Conservation (phyloP, 2,329 filamentous ascomycete genomes). For the Davidsoniella neocaledoniae region DNA sequence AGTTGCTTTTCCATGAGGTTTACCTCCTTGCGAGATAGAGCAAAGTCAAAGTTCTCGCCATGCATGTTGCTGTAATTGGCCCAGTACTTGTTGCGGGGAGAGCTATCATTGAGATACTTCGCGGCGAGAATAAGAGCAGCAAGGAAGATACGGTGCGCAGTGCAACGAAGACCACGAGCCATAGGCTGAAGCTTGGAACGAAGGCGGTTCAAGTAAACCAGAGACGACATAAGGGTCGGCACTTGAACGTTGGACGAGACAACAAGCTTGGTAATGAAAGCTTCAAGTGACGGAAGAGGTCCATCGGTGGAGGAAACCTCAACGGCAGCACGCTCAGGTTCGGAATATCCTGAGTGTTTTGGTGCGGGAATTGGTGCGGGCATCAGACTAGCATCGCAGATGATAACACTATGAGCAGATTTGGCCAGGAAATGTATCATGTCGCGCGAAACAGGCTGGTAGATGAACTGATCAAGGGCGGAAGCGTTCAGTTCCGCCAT, state of each 20-base stretch:
- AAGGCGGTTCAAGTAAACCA: conserved; percentile 82
- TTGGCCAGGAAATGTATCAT: conserved; percentile 66
- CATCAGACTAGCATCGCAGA: conserved; percentile 51
- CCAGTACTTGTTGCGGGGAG: conserved; percentile 99
- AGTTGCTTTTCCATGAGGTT: conserved; percentile 99
- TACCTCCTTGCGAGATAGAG: conserved; percentile 87
- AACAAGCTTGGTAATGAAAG: conserved; percentile 84
- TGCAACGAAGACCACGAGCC: conserved; percentile 91
- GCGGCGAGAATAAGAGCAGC: conserved; percentile 71
- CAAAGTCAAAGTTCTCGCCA: conserved; percentile 50
- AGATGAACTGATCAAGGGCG: conserved; percentile 67
- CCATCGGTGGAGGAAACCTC: conserved; percentile 31
- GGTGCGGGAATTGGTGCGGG: conserved; percentile 20
- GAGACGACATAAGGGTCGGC: conserved; percentile 87
- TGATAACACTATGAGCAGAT: conserved; percentile 62
- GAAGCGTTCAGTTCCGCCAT: conserved; percentile 48
- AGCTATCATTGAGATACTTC: conserved; percentile 97
- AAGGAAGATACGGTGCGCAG: conserved; percentile 93
- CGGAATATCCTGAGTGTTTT: conserved; percentile 22
- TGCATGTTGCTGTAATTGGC: conserved; percentile 75
- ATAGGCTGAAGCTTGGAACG: conserved; percentile 76
- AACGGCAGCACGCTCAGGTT: conserved; percentile 34
- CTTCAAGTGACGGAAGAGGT: conserved; percentile 62
- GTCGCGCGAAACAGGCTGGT: conserved; percentile 52
- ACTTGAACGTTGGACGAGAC: conserved; percentile 92